A percentile compares a stretch with the other conserved stretches of the same genome.
phyloP scores from a whole-genome alignment of 179 eudicot genomes.

The Pouteria campechiana region DNA sequence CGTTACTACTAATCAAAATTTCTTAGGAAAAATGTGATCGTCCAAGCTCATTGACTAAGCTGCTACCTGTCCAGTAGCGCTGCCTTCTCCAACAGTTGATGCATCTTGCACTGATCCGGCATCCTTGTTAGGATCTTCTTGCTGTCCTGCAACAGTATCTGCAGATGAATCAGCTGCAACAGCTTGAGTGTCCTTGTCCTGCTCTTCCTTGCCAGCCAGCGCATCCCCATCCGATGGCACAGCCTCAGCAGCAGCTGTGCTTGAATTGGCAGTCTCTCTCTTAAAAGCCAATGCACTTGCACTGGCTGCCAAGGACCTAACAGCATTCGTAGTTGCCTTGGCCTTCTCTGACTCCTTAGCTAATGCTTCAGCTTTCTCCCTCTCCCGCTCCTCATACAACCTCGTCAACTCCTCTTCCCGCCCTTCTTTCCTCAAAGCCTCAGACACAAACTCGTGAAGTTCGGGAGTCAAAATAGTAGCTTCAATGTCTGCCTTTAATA shows the following conservation, averaged over 20 bases:
- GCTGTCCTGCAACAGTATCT: neutral
- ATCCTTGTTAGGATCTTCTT: slow-evolving; percentile 1
- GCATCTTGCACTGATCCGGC: slow-evolving; percentile 6
- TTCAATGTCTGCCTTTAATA: slow-evolving; percentile 56
- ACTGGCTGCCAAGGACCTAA: slow-evolving; percentile 64
- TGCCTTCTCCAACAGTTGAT: slow-evolving; percentile 6
- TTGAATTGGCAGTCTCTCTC: slow-evolving; percentile 12
- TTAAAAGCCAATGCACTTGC: slow-evolving; percentile 55
- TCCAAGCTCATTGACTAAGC: too few species aligned
- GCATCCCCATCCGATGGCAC: slow-evolving; percentile 4
- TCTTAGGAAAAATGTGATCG: too few species aligned
- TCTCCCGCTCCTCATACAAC: slow-evolving; percentile 53
- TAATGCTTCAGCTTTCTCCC: slow-evolving; percentile 76
- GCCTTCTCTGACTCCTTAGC: slow-evolving; percentile 59
- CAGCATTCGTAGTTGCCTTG: slow-evolving; percentile 68
- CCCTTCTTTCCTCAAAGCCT: slow-evolving; percentile 50
- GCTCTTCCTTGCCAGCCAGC: slow-evolving; percentile 10
- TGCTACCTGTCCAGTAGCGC: slow-evolving; percentile 14
- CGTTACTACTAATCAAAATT: too few species aligned
- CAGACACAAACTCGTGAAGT: slow-evolving; percentile 60
- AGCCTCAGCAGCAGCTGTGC: slow-evolving; percentile 12
- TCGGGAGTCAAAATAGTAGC: slow-evolving; percentile 58
- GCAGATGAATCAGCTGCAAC: slow-evolving; percentile 8
- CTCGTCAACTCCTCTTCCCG: slow-evolving; percentile 67
- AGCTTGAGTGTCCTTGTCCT: slow-evolving; percentile 4